Evolutionary conservation across 2,329 filamentous ascomycete genomes (phyloP), one percentile per base, ranked within the genome.

Genomic region (Cercospora zeae-maydis): DNA sequence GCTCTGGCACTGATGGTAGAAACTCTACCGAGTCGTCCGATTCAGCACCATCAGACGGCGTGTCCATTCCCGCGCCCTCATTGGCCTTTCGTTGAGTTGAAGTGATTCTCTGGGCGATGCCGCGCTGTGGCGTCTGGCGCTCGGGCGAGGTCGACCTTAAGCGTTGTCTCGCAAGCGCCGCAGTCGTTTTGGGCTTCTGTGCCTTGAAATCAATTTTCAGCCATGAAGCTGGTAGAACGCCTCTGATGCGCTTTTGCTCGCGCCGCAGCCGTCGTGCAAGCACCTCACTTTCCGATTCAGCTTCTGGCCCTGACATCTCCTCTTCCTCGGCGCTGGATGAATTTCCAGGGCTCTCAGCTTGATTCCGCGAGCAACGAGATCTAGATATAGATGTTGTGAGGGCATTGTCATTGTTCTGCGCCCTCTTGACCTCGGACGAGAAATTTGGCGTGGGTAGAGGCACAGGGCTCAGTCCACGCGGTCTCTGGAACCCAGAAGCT

Each of bases 211-310:
- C 80, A 30, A 82, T 75, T 56, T 76, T 79, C 56, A 82, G 68
- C 79, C 80, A 82, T 1, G 80, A 82, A 31, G 80, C 80, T 27
- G 80, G 80, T 16, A 82, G 69, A 7, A 82, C 80, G 11, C 80
- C 80, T 70, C 73, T 79, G 53, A 82, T 82, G 37, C 75, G 76
- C 59, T 74, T 78, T 9, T 73, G 71, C 42, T 77, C 76, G 34
- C 72, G 67, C 47, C 68, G 69, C 11, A 81, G 59, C 10, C 70
- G 73, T 5, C 62, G 66, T 6, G 52, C 55, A 31, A 67, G 60
- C n/a, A 58, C 31, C 37, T 66, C 65, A 33, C 55, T 59, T 34
- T 72, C 68, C 30, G 69, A 69, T 30, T 65, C 64, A 21, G 56
- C 54, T 13, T 61, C 59, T 10, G 66, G 59, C 6, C 51, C 57